These are phyloP conservation scores for Spathaspora gorwiae DNA, from an alignment of 805 yeast genomes.

Conservation along the genomic window DNA sequence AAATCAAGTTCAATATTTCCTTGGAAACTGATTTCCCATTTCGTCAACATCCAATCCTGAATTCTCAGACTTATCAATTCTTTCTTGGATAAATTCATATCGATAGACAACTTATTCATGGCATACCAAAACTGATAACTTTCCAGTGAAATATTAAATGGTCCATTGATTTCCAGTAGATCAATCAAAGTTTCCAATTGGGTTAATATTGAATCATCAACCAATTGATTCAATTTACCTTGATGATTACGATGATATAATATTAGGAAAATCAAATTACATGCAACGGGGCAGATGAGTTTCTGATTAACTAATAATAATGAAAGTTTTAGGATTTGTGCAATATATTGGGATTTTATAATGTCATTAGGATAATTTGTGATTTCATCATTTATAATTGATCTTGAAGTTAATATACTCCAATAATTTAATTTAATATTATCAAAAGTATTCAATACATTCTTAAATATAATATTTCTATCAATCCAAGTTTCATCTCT, in stretches of 20 bases:
- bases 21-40: conserved; percentile 31
- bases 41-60: conserved; percentile 48
- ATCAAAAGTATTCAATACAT: conserved; percentile 16
- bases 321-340: conserved; percentile 28
- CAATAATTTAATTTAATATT: conserved; percentile 16
- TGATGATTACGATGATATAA: conserved; percentile 6
- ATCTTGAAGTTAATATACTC: conserved; percentile 20
- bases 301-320: conserved; percentile 33
- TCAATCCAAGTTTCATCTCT: conserved; percentile 4
- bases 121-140: conserved; percentile 53
- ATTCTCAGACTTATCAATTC: conserved; percentile 25
- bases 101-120: conserved; percentile 23
- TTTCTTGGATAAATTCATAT: conserved; percentile 24
- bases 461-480: conserved; percentile 11
- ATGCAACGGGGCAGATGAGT: conserved; percentile 21
- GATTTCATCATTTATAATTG: conserved; percentile 10
- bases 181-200: conserved; percentile 50
- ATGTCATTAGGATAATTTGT: background rate
- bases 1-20: conserved; percentile 12
- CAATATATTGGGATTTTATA: conserved; percentile 1
- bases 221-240: conserved; percentile 7
- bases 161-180: conserved; percentile 59
- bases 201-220: conserved; percentile 40
- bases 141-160: conserved; percentile 41
- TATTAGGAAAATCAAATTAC: conserved; percentile 23